A percentile compares a stretch with the other conserved stretches of the same genome.
phyloP scores from a whole-genome alignment of 495 filamentous ascomycete species.

The Sabuloglossum arenarium region DNA sequence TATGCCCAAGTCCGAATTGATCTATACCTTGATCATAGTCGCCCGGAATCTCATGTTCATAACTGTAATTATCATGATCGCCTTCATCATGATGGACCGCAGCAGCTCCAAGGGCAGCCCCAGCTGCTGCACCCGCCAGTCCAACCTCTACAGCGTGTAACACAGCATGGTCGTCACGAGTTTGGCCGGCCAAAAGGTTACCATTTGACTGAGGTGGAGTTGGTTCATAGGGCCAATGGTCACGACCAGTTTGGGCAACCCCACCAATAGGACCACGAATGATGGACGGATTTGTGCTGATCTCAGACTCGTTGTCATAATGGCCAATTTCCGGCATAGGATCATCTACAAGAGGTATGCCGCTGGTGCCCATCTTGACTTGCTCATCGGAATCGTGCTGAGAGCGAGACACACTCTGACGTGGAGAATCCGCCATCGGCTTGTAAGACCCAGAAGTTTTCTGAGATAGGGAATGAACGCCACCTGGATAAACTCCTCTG shows the following conservation, averaged over 20 bases:
- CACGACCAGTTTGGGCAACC: slow-evolving; percentile 21
- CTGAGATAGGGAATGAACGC: neutral
- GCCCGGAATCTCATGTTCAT: neutral
- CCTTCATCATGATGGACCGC: slow-evolving; percentile 23
- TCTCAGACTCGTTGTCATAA: slow-evolving; percentile 37
- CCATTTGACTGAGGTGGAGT: slow-evolving; percentile 25
- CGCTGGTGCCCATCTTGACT: slow-evolving; percentile 40
- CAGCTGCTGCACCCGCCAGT: slow-evolving; percentile 21
- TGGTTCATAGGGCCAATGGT: slow-evolving; percentile 31
- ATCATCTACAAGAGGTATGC: slow-evolving; percentile 36
- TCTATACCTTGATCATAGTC: slow-evolving; percentile 5
- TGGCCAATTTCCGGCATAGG: slow-evolving; percentile 49
- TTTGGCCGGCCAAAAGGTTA: slow-evolving; percentile 17
- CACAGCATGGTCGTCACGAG: slow-evolving; percentile 15
- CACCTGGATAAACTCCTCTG: neutral
- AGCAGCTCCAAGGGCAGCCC: slow-evolving; percentile 22
- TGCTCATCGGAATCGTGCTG: slow-evolving; percentile 28
- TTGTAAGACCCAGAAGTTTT: neutral
- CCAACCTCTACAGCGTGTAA: slow-evolving; percentile 20
- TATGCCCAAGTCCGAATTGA: slow-evolving; percentile 13
- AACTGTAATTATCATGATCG: neutral
- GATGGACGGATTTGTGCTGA: slow-evolving; percentile 59
- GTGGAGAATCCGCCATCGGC: neutral
- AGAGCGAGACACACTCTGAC: neutral
- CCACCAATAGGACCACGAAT: slow-evolving; percentile 47